Percentiles rank a stretch among this genome's conserved stretches.
phyloP scores from a whole-genome alignment of 202 grass and related monocot genomes.

The Brachypodium distachyon region DNA sequence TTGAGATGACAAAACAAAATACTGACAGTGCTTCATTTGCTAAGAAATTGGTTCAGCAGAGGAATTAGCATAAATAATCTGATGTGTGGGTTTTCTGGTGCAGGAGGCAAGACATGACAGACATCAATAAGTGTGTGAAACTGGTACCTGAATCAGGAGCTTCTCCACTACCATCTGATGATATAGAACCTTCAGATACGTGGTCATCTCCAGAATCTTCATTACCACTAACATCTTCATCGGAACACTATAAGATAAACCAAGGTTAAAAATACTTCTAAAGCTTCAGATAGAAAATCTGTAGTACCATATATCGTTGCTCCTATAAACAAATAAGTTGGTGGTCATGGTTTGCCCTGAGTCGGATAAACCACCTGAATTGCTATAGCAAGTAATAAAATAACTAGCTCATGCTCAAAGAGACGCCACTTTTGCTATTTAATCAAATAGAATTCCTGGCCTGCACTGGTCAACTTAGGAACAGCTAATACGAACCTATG shows the following conservation, averaged over 20 bases:
- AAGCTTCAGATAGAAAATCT: not conserved
- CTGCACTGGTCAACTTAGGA: not conserved
- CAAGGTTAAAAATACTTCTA: conserved; percentile 9
- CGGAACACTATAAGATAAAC: conserved; percentile 42
- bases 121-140: conserved; percentile 2
- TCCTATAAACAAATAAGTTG: too few species aligned
- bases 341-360: too few species aligned
- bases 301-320: not conserved
- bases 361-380: too few species aligned
- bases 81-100: not conserved
- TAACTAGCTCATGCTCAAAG: not conserved
- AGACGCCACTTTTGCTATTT: not conserved
- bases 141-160: conserved; percentile 54
- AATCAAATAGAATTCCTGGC: not conserved
- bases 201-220: conserved; percentile 53
- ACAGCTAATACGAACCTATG: not conserved
- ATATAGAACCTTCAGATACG: conserved; percentile 53
- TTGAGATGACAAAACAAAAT: conserved; percentile 3
- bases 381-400: conserved; percentile 3
- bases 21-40: not conserved
- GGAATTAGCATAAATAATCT: not conserved
- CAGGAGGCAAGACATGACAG: not conserved
- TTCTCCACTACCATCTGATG: conserved; percentile 46
- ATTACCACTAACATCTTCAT: conserved; percentile 35
- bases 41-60: conserved; percentile 6